Conservation (phyloP, 257 asterid species). For the Nicotiana tabacum region DNA sequence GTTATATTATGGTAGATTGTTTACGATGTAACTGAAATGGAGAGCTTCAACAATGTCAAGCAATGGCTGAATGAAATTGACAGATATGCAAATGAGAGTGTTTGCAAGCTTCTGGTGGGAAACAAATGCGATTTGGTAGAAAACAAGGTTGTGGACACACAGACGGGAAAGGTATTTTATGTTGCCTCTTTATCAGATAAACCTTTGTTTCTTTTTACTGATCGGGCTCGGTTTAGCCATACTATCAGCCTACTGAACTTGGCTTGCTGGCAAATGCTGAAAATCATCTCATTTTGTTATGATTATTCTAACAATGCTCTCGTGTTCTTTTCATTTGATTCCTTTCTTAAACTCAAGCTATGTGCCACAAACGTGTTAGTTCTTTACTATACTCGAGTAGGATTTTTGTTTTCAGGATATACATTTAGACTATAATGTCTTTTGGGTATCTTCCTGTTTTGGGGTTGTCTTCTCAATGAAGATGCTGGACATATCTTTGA, state of each 20-base stretch:
- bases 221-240: background rate
- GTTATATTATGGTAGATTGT: slow-evolving; percentile 54
- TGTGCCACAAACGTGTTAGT: background rate
- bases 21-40: slow-evolving; percentile 94
- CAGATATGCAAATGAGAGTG: slow-evolving; percentile 90
- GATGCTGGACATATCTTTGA: background rate
- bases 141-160: slow-evolving; percentile 79
- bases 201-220: background rate
- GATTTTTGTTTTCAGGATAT: background rate
- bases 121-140: slow-evolving; percentile 96
- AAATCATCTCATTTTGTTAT: background rate
- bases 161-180: slow-evolving; percentile 63
- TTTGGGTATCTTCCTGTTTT: background rate
- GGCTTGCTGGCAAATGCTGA: background rate
- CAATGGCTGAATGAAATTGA: slow-evolving; percentile 97
- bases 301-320: background rate
- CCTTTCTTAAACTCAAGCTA: background rate
- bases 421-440: background rate
- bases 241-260: background rate
- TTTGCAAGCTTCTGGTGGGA: slow-evolving; percentile 98
- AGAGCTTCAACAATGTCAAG: slow-evolving; percentile 97
- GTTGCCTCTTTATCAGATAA: background rate
- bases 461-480: background rate
- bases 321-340: background rate
- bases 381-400: background rate